phyloP scores from a whole-genome alignment of 768 basidiomycete genomes.

The Porphyrellus cyaneotinctus region DNA sequence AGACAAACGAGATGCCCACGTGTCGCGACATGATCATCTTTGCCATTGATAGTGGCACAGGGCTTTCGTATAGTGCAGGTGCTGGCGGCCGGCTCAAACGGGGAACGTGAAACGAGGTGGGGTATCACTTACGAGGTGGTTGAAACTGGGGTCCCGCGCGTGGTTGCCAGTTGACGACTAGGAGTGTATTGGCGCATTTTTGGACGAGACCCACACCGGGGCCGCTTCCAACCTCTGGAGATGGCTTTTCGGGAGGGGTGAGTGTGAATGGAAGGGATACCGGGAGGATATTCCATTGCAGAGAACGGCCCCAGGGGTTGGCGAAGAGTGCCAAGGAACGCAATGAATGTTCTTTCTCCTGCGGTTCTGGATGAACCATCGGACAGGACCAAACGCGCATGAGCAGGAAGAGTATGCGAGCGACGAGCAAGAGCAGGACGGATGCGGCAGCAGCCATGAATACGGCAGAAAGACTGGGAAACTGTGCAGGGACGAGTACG shows the following conservation, averaged over 20 bases:
- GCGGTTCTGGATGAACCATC: slow-evolving; percentile 3
- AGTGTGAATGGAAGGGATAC: slow-evolving; percentile 27
- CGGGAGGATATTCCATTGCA: slow-evolving; percentile 28
- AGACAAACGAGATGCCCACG: slow-evolving; percentile 29
- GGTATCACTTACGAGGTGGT: slow-evolving; percentile 29
- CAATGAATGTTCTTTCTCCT: slow-evolving; percentile 15
- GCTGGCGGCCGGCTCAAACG: slow-evolving; percentile 25
- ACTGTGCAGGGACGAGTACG: slow-evolving; percentile 30
- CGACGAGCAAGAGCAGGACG: slow-evolving; percentile 26
- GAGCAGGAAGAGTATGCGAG: slow-evolving; percentile 27
- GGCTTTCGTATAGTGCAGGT: slow-evolving; percentile 41
- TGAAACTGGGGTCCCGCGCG: slow-evolving; percentile 28
- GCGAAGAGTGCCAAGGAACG: background rate
- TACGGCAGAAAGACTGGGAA: slow-evolving; percentile 26
- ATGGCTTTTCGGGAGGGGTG: slow-evolving; percentile 19
- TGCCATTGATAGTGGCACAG: slow-evolving; percentile 45
- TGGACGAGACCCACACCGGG: slow-evolving; percentile 3
- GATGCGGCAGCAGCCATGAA: slow-evolving; percentile 32
- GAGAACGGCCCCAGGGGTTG: slow-evolving; percentile 17
- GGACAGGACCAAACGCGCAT: slow-evolving; percentile 29
- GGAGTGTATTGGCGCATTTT: slow-evolving; percentile 15
- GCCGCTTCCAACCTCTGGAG: slow-evolving; percentile 6
- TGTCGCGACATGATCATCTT: slow-evolving; percentile 53
- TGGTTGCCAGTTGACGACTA: slow-evolving; percentile 20
- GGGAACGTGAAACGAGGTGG: background rate